These are phyloP conservation scores for Stipa capillata DNA, from an alignment of 176 grass and related monocot genomes.

Conservation along the genomic window DNA sequence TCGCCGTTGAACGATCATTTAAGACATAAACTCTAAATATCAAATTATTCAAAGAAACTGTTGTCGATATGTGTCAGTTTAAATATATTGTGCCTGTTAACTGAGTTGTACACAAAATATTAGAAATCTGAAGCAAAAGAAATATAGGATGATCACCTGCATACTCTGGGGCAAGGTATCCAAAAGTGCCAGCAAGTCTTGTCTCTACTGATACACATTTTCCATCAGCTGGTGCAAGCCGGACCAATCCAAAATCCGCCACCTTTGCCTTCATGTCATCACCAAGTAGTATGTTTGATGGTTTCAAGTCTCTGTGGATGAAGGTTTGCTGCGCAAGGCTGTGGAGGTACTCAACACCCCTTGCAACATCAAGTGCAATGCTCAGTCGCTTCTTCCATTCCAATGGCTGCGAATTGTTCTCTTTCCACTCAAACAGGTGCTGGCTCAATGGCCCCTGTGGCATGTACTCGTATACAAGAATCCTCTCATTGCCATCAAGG, in stretches of 20 bases:
- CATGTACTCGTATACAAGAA: slow-evolving; percentile 97
- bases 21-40: not conserved
- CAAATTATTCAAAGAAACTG: not conserved
- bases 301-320: slow-evolving; percentile 95
- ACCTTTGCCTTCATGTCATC: slow-evolving; percentile 99
- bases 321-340: slow-evolving; percentile 89
- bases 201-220: slow-evolving; percentile 83
- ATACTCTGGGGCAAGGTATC: slow-evolving; percentile 94
- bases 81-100: not conserved
- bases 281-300: slow-evolving; percentile 88
- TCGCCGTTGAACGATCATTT: not conserved
- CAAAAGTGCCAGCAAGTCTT: slow-evolving; percentile 84
- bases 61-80: not conserved
- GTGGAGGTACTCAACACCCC: slow-evolving; percentile 93
- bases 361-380: slow-evolving; percentile 89
- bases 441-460: slow-evolving; percentile 74
- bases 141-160: slow-evolving; percentile 58
- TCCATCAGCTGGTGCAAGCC: slow-evolving; percentile 81
- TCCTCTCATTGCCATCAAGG: slow-evolving; percentile 84
- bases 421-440: slow-evolving; percentile 80
- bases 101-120: not conserved
- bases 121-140: slow-evolving; percentile 3
- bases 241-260: slow-evolving; percentile 87
- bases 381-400: slow-evolving; percentile 92
- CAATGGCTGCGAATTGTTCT: slow-evolving; percentile 51